Base-by-base conservation (phyloP, 768 basidiomycete genomes). In the Harrya chromipes region DNA sequence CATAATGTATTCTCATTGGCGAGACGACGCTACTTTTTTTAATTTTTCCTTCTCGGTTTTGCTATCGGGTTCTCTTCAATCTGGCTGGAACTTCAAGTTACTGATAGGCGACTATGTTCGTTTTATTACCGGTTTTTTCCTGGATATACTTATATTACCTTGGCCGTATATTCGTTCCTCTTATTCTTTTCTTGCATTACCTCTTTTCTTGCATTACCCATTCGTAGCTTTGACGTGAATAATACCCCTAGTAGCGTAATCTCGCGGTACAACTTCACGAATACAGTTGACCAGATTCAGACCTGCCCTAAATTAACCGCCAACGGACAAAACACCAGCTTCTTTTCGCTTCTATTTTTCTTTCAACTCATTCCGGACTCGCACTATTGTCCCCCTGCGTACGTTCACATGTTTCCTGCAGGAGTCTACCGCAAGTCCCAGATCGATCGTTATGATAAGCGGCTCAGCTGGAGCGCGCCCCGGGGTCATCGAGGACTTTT, bases 381-480 rank as follows among this genome's bases (percentile, higher is more conserved):
- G 67, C 67, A 69, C 65, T 67, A 69, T 68, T 68, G 66, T 68
- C 66, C 66, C 61, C 67, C 63, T 68, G 67, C 59, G 51, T 45
- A 12, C 34, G 46, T 43, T 40, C 21, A 35, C 53, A 5, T 3
- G 19, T 19, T 10, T 46, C 20, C 42, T 57, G 66, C 67, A 68
- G 66, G 66, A 68, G 66, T 62, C 66, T 68, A 68, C 66, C 63
- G 66, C 63, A 55, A 48, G 66, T 68, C 66, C 67, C 31, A 68
- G 66, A 68, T 49, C 47, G 42, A 68, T 23, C 43, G 8, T 38
- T 46, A 16, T 6, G 34, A 34, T 16, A 14, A 53, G 52, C 34
- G 46, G 61, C 42, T 63, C 60, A 58, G 62, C 59, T 53, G 68
- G 57, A 55, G 72, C 63, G 35, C 57, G 49, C 56, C 57, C 57